These are phyloP conservation scores for Diatrype stigma DNA, from an alignment of 2,329 filamentous ascomycete genomes.

Conservation along the genomic window DNA sequence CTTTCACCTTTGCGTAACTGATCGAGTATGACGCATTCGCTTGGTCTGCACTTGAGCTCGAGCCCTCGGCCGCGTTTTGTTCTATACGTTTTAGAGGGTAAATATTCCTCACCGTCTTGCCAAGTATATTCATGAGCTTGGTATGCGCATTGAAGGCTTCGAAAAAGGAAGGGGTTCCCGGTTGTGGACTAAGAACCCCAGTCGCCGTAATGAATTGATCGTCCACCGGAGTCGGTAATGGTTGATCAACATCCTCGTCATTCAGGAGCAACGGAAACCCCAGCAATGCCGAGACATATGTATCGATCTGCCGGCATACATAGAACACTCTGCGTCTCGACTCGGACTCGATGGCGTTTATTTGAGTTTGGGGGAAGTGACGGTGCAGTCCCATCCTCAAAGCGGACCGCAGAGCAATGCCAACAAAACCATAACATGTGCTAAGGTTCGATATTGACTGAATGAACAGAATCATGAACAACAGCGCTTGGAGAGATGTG, in stretches of 20 bases:
- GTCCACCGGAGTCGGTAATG: conserved; percentile 60
- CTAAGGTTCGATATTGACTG: conserved; percentile 76
- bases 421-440: conserved; percentile 76
- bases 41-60: conserved; percentile 26
- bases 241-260: conserved; percentile 64
- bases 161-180: conserved; percentile 54
- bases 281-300: conserved; percentile 63
- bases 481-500: conserved; percentile 66
- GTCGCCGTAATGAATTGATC: conserved; percentile 63
- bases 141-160: conserved; percentile 65
- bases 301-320: conserved; percentile 66
- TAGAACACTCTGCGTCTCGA: conserved; percentile 63
- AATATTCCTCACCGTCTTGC: conserved; percentile 61
- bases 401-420: conserved; percentile 72
- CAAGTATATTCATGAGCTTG: conserved; percentile 58
- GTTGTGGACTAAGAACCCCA: conserved; percentile 50
- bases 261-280: conserved; percentile 62
- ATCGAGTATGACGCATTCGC: conserved; percentile 55
- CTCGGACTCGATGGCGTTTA: conserved; percentile 61
- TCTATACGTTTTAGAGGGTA: conserved; percentile 59
- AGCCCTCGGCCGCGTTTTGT: conserved; percentile 39
- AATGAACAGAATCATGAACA: conserved; percentile 78
- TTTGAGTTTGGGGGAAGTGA: conserved; percentile 59
- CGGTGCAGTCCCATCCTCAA: conserved; percentile 75
- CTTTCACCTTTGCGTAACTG: conserved; percentile 59